Conservation (phyloP, 2,329 filamentous ascomycete genomes). For the Sporothrix brunneoviolacea region DNA sequence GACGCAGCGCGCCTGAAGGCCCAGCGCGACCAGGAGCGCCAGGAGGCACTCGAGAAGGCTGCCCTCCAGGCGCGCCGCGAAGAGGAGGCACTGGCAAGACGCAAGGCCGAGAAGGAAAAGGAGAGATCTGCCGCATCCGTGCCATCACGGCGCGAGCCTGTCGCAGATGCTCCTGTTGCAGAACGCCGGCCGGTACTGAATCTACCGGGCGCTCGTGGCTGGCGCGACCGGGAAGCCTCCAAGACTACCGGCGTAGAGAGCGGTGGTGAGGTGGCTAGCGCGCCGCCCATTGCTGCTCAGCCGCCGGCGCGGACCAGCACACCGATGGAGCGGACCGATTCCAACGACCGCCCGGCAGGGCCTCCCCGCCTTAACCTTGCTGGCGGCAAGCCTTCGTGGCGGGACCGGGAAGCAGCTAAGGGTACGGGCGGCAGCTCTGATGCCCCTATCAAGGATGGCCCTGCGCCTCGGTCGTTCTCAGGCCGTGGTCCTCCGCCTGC, state of each 20-base stretch:
- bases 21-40: constrained; percentile 57
- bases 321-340: constrained; percentile 37
- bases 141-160: constrained; percentile 2
- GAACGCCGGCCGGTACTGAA: constrained; percentile 54
- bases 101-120: constrained; percentile 58
- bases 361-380: constrained; percentile 52
- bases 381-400: constrained; percentile 47
- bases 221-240: constrained; percentile 66
- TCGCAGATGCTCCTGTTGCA: constrained; percentile 33
- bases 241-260: constrained; percentile 31
- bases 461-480: constrained; percentile 27
- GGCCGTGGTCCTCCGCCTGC: constrained; percentile 37
- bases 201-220: constrained; percentile 53
- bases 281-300: too few relatives aligned
- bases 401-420: constrained; percentile 52
- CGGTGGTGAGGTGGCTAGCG: too few relatives aligned
- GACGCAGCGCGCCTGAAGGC: constrained; percentile 62
- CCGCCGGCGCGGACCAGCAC: constrained; percentile 27
- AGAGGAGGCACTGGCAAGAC: constrained; percentile 77
- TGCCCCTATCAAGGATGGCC: constrained; percentile 16
- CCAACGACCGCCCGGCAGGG: constrained; percentile 31
- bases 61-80: constrained; percentile 73
- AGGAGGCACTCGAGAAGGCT: constrained; percentile 60
- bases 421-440: constrained; percentile 15
- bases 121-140: constrained; percentile 26